These are phyloP conservation scores for Malbranchea cinnamomea DNA, from an alignment of 2,329 filamentous ascomycete genomes.

Conservation along the genomic window DNA sequence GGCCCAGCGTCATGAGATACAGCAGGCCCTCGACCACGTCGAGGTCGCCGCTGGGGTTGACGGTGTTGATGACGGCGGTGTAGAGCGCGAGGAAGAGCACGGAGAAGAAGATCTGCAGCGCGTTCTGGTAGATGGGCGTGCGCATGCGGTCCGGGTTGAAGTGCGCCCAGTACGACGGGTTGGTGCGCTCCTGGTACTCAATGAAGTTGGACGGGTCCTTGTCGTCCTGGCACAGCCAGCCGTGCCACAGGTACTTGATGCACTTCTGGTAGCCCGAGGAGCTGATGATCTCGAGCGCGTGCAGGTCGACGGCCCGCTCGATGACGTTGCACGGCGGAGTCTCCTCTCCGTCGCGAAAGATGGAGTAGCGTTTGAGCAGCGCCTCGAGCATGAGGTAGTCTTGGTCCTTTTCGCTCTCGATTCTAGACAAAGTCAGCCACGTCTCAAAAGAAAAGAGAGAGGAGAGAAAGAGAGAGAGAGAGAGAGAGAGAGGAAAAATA, in stretches of 20 bases:
- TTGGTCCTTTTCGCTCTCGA: constrained; percentile 70
- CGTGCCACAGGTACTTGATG: constrained; percentile 80
- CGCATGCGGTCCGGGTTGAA: constrained; percentile 92
- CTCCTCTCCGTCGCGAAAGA: constrained; percentile 54
- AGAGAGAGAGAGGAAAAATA: constrained; percentile 13
- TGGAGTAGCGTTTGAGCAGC: constrained; percentile 77
- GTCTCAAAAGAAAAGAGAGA: not conserved
- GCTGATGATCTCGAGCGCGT: constrained; percentile 76
- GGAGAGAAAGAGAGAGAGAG: not conserved
- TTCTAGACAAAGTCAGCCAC: constrained; percentile 33
- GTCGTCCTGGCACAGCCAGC: constrained; percentile 94
- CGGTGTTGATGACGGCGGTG: constrained; percentile 83
- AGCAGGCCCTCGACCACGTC: constrained; percentile 71
- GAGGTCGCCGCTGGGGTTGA: constrained; percentile 71
- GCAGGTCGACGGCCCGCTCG: constrained; percentile 84
- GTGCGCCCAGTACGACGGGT: constrained; percentile 62
- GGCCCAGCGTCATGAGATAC: constrained; percentile 84
- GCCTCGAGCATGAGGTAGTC: constrained; percentile 66
- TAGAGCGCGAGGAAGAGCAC: constrained; percentile 72
- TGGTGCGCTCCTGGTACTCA: constrained; percentile 69
- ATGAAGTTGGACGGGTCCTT: constrained; percentile 80
- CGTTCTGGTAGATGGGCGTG: constrained; percentile 82
- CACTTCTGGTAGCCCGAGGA: constrained; percentile 94
- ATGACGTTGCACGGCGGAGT: constrained; percentile 74
- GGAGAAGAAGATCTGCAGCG: constrained; percentile 71